Evolutionary conservation across 202 grass and related monocot species (phyloP).

Genomic region (Schoenoplectus tabernaemontani): DNA sequence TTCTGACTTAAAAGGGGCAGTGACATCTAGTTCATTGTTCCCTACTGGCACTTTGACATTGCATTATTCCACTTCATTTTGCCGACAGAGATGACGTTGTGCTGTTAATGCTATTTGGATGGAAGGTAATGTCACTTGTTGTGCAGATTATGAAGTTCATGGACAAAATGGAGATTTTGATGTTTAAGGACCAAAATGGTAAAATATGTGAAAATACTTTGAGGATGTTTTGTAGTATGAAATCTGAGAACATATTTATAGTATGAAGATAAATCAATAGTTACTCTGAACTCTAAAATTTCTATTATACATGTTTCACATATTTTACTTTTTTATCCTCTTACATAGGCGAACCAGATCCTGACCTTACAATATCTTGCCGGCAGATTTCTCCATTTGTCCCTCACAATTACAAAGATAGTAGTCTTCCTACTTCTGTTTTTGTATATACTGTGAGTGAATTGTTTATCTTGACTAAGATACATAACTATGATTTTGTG

Average conservation of each 20-base stretch:
- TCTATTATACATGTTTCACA: slow-evolving; percentile 10
- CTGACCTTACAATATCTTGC: slow-evolving; percentile 94
- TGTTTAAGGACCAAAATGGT: no score
- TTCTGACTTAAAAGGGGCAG: no score
- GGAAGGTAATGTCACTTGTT: no score
- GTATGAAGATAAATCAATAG: not conserved
- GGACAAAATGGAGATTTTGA: no score
- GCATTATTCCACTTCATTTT: no score
- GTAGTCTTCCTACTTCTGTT: slow-evolving; percentile 83
- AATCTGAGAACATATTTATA: not conserved
- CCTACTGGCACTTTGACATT: no score
- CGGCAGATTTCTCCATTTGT: slow-evolving; percentile 99
- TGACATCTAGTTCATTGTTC: no score
- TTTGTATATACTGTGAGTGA: slow-evolving; percentile 93
- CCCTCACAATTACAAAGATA: slow-evolving; percentile 85
- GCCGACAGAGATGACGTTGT: no score
- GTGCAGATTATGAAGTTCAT: no score
- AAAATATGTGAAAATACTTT: no score
- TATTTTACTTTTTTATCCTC: slow-evolving; percentile 24
- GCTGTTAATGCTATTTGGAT: no score
- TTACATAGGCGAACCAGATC: slow-evolving; percentile 84
- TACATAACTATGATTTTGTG: slow-evolving; percentile 9
- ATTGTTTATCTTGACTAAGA: slow-evolving; percentile 17
- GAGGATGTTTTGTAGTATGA: not conserved
- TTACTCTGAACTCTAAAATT: not conserved